phyloP scores from a whole-genome alignment of 495 filamentous ascomycete species.

The Hypoxylon fragiforme region DNA sequence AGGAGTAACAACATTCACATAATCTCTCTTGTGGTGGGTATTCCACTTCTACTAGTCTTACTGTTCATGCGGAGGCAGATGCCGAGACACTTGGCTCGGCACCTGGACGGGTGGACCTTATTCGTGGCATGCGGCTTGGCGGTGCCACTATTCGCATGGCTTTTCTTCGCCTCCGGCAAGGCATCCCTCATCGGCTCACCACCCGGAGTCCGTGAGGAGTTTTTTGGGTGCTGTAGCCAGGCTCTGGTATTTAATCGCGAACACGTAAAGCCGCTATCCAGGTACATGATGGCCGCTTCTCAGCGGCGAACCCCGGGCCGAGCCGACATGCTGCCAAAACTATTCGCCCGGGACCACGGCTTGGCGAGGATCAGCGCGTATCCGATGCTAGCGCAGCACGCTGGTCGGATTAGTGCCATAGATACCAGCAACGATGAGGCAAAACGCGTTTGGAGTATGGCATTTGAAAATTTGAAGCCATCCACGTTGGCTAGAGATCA shows the following conservation, averaged over 20 bases:
- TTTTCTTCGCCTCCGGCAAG: conserved; percentile 53
- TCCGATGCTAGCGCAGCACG: conserved; percentile 39
- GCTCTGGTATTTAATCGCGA: conserved; percentile 48
- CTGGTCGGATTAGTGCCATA: conserved; percentile 36
- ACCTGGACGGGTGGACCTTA: conserved; percentile 44
- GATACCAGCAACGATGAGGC: conserved; percentile 37
- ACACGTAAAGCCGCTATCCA: conserved; percentile 37
- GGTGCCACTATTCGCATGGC: conserved; percentile 42
- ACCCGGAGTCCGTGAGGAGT: conserved; percentile 46
- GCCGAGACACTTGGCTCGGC: conserved; percentile 26
- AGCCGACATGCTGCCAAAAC: conserved; percentile 38
- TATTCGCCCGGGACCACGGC: conserved; percentile 36
- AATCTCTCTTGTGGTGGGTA: conserved; percentile 36
- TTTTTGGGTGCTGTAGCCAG: conserved; percentile 51
- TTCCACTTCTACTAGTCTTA: conserved; percentile 16
- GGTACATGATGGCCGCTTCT: conserved; percentile 33
- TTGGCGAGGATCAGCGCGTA: conserved; percentile 38
- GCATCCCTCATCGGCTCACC: conserved; percentile 45
- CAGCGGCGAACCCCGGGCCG: conserved; percentile 17
- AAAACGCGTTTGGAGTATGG: conserved; percentile 40
- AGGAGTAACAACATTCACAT: conserved; percentile 46
- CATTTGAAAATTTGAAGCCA: conserved; percentile 37
- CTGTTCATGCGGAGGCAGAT: conserved; percentile 21
- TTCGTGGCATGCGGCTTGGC: conserved; percentile 43
- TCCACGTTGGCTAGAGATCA: conserved; percentile 26